Base-by-base conservation (phyloP, 2,329 filamentous ascomycete genomes). In the Alternaria tenuissima region DNA sequence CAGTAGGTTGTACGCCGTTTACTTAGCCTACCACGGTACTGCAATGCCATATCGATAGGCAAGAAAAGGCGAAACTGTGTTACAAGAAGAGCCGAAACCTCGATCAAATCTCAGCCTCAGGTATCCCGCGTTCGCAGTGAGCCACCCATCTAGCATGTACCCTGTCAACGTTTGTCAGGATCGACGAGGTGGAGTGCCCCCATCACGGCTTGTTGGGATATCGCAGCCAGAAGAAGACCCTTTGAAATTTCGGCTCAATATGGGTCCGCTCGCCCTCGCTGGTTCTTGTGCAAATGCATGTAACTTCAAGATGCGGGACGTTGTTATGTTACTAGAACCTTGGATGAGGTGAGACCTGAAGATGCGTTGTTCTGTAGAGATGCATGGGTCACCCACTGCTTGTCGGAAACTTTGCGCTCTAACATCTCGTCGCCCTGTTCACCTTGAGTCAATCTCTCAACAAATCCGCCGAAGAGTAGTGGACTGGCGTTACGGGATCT, bases 301-400 rank as follows among this genome's bases (percentile, higher is more conserved):
- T 48, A 48, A 64, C 52, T 65, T 66, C 58, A 68, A 56, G 42
- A 52, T 57, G 63, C 65, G 59, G 55, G 60, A 67, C 66, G 61
- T 67, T 30, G 52, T 61, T 57, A 64, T 59, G 41, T 59, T 54
- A 66, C 60, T 59, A 43, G 51, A 62, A 63, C 54, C 44, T 51
- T 48, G 41, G 56, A 57, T 28, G 51, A 52, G 22, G 48, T 49
- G 24, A 52, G 48, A 55, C 59, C 61, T 52, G 42, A 63, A 53
- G 67, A 73, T 63, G 63, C 64, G 60, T 74, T 69, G 65, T 73
- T 71, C 44, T 63, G 61, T 44, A 74, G 56, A 55, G 64, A 71
- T 16, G 63, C 66, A 54, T 69, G 68, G 66, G 60, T 70, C 67
- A 71, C 64, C 44, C 57, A 66, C 36, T 52, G 48, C 55, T 64